phyloP scores from a whole-genome alignment of 441 rosid species.

The Capsella rubella region DNA sequence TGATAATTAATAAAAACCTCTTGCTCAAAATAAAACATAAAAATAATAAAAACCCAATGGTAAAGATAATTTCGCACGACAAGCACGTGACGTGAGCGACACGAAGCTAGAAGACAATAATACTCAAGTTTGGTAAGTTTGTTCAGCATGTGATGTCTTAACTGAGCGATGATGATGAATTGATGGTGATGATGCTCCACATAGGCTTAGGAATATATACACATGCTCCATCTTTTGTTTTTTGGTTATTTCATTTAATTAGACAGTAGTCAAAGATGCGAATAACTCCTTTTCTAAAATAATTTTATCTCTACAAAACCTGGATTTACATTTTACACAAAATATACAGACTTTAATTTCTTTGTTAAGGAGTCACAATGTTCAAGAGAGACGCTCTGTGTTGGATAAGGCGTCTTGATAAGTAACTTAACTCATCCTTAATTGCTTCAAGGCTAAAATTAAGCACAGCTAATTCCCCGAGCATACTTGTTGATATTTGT shows the following conservation, averaged over 20 bases:
- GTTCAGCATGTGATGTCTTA: slow-evolving; percentile 24
- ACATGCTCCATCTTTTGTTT: not conserved
- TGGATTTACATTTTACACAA: slow-evolving; percentile 32
- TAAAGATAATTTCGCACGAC: slow-evolving; percentile 19
- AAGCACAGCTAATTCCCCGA: slow-evolving; percentile 53
- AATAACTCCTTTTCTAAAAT: slow-evolving; percentile 15
- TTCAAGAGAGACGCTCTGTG: slow-evolving; percentile 68
- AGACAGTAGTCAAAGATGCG: not conserved
- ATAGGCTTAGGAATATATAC: slow-evolving; percentile 17
- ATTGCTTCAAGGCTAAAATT: slow-evolving; percentile 46
- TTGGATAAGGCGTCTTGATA: slow-evolving; percentile 63
- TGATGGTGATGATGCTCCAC: slow-evolving; percentile 25
- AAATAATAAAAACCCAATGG: not conserved
- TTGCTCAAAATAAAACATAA: too few relatives aligned
- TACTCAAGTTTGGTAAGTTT: slow-evolving; percentile 24
- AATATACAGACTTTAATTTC: slow-evolving; percentile 22
- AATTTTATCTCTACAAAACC: slow-evolving; percentile 22
- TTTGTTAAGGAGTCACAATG: slow-evolving; percentile 46
- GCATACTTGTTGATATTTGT: too few relatives aligned
- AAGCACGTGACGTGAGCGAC: slow-evolving; percentile 31
- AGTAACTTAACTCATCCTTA: slow-evolving; percentile 51
- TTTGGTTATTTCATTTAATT: not conserved
- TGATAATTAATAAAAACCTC: not conserved
- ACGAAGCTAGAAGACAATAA: slow-evolving; percentile 3
- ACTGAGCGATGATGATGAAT: slow-evolving; percentile 21